Base-by-base conservation (phyloP, 2,329 filamentous ascomycete species). In the Lojkania enalia region DNA sequence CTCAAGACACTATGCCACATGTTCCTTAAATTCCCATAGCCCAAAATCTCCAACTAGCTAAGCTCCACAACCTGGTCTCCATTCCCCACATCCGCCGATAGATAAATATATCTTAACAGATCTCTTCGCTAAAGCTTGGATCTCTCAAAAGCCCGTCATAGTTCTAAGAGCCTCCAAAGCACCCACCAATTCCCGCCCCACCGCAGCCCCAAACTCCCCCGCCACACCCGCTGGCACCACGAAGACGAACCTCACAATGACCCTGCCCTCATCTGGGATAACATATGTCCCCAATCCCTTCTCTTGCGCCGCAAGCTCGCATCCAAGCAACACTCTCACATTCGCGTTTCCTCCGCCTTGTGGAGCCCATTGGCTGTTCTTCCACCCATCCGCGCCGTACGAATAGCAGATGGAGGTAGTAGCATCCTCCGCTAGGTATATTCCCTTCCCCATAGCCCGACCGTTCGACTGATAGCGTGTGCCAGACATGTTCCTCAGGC, bases 241-340 rank as follows among this genome's bases (percentile, higher is more conserved):
- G 19, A 43, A 44, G 30, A 48, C 40, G 20, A 44, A 44, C 40
- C 45, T 6, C 5, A 48, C 45, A n/a, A 48, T 31, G n/a, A 48
- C 41, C 40, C 20, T 48, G 11, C 35, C 21, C 36, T 32, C 39
- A 37, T 48, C 36, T 21, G 9, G 29, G 9, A 44, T 30, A 14
- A 48, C 45, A 38, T 43, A 43, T 21, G 23, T 35, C 12, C 35
- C 9, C 40, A 21, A 30, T 4, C 40, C 41, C 36, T 13, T 38
- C 35, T 27, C 27, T 6, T 37, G 9, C 2, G 31, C 39, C 12
- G 29, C 45, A n/a, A 40, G 13, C 31, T 48, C 45, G 27, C 45
- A 48, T 13, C 35, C 40, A 20, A 48, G 29, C 16, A 48, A 16
- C 7, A 48, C 31, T 18, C 23, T 37, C 3, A 44, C 30, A 35